Conservation (phyloP, 768 basidiomycete genomes). For the Tylopilus felleus region DNA sequence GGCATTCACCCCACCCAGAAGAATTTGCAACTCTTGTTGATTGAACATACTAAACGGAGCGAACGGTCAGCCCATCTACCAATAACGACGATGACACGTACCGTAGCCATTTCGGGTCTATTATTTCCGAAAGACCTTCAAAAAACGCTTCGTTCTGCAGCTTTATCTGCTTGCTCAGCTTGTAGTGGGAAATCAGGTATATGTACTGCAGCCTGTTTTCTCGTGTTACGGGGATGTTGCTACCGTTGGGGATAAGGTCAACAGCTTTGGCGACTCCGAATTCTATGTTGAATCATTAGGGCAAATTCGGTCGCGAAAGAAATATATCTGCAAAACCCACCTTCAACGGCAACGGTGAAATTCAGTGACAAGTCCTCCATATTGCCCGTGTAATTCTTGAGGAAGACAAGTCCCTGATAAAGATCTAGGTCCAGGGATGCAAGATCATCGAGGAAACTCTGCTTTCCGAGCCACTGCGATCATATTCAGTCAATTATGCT, state of each 20-base stretch:
- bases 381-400: conserved; percentile 88
- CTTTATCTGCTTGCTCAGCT: conserved; percentile 85
- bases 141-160: conserved; percentile 84
- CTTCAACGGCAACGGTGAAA: conserved; percentile 85
- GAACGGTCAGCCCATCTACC: conserved; percentile 6
- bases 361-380: conserved; percentile 87
- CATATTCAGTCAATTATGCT: not conserved
- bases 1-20: conserved; percentile 85
- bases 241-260: conserved; percentile 79
- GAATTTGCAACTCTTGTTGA: conserved; percentile 89
- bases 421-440: conserved; percentile 88
- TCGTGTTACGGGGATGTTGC: conserved; percentile 77
- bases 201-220: conserved; percentile 92
- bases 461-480: conserved; percentile 84
- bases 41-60: conserved; percentile 80
- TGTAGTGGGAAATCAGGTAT: conserved; percentile 83
- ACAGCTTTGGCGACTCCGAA: conserved; percentile 74
- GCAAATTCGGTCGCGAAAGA: not conserved
- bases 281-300: conserved; percentile 43
- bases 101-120: conserved; percentile 87
- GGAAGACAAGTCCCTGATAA: conserved; percentile 86
- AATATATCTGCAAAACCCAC: conserved; percentile 38
- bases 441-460: conserved; percentile 91
- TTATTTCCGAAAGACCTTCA: conserved; percentile 87
- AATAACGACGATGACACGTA: conserved; percentile 24